Conservation (phyloP, 2,329 filamentous ascomycete genomes). For the Aschersonia sp. region DNA sequence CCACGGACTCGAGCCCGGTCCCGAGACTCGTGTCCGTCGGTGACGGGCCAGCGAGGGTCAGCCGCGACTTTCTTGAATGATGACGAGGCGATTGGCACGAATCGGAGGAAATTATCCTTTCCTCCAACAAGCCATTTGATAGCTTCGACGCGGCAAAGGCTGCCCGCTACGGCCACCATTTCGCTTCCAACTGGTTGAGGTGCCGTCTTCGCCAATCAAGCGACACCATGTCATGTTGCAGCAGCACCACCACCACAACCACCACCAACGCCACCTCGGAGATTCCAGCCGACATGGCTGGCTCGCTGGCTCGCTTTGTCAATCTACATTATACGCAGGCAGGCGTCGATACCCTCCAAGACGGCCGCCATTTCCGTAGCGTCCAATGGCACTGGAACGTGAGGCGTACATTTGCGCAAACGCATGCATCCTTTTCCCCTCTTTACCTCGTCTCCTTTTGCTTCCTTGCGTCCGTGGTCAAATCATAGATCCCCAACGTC, state of each 20-base stretch:
- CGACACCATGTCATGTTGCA: not conserved
- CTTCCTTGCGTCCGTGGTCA: not conserved
- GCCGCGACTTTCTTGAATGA: too few species aligned
- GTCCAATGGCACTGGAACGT: not conserved
- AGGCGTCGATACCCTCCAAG: not conserved
- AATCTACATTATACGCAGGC: too few species aligned
- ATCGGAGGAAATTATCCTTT: not conserved
- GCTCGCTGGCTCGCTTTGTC: too few species aligned
- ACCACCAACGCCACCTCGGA: not conserved
- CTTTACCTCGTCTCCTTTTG: not conserved
- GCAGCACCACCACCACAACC: not conserved
- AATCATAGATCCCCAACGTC: not conserved
- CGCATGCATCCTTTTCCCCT: not conserved
- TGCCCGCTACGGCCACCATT: not conserved
- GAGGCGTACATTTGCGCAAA: not conserved
- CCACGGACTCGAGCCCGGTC: too few species aligned
- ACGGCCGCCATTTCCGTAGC: constrained; percentile 1
- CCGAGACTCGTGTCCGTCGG: too few species aligned
- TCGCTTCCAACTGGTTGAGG: not conserved
- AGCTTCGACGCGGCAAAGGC: not conserved
- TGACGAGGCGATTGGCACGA: not conserved
- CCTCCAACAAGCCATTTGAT: not conserved
- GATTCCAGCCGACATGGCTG: too few species aligned
- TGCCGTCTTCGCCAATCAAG: not conserved
- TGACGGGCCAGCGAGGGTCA: too few species aligned